Base-by-base conservation (phyloP, 768 basidiomycete genomes). In the Kwoniella botswanensis region DNA sequence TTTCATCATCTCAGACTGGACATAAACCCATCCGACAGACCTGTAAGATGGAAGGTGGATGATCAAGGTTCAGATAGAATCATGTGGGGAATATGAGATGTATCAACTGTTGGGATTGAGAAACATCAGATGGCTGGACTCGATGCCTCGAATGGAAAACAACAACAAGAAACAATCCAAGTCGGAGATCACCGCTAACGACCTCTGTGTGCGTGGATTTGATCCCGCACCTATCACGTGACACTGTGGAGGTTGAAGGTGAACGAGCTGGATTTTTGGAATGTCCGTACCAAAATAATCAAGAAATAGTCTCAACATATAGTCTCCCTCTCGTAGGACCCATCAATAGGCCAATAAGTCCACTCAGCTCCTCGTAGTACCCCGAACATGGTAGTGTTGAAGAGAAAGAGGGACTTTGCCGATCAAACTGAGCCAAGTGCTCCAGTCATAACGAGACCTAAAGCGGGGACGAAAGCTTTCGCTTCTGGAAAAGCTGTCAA, bases 401-500 rank as follows among this genome's bases (percentile, higher is more conserved):
- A 82, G 72, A 65, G 82, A 46, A 82, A 82, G 69, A 69, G 74
- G 55, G 75, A 72, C 6, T 74, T 68, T 18, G 44, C 22, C 15
- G 66, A 54, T 41, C 21, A 65, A 9, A 52, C 24, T 4, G 56
- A 44, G n/a, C 15, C 44, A 21, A 24, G 42, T 21, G 35, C 72
- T 17, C 58, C 63, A 1, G 54, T 71, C 2, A 54, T 65, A 4
- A 43, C 29, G 9, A 73, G 71, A 57, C 77, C 79, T 13, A 74
- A 73, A 13, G 68, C 67, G 0, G 75, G 72, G 1, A 76, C 80
- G 0, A 72, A 70, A 60, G 63, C 71, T 15, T 81, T 71, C 64
- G 73, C 66, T 43, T 74, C 81, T 13, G 82, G 78, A 13, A 75
- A 76, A 64, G 76, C 77, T 15, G 71, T 81, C 53, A 74, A 78